Evolutionary conservation across 257 asterid species (phyloP).

Genomic region (Prunella vulgaris): DNA sequence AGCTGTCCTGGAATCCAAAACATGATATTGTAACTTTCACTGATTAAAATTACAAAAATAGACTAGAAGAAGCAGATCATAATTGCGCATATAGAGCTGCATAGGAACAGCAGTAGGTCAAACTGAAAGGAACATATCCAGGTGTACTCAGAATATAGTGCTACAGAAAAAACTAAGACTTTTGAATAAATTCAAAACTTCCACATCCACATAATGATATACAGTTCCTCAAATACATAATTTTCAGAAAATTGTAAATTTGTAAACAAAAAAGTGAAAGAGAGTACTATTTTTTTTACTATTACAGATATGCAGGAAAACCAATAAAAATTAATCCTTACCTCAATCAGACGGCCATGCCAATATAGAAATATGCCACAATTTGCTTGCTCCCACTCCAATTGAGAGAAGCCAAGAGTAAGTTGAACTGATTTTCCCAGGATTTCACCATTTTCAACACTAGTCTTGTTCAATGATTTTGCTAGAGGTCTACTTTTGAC

Average conservation of each 20-base stretch:
- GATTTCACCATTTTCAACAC: constrained; percentile 43
- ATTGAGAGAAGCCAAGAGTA: constrained; percentile 60
- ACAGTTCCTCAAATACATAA: not conserved
- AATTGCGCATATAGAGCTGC: too few species aligned
- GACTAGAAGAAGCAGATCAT: not conserved
- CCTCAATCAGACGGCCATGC: constrained; percentile 93
- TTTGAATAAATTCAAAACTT: not conserved
- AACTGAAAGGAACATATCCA: not conserved
- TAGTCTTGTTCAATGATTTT: constrained; percentile 56
- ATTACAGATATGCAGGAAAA: constrained; percentile 5
- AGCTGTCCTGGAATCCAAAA: not conserved
- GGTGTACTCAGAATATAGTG: not conserved
- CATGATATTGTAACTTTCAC: not conserved
- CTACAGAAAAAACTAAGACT: not conserved
- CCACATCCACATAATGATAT: not conserved
- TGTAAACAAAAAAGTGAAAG: not conserved
- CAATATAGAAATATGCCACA: constrained; percentile 80
- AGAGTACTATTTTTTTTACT: constrained; percentile 1
- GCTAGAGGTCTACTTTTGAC: constrained; percentile 65
- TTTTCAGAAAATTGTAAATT: not conserved
- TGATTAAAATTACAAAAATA: not conserved
- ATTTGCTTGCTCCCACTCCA: constrained; percentile 75
- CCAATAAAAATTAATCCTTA: constrained; percentile 20
- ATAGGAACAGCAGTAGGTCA: not conserved
- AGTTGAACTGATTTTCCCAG: constrained; percentile 53